phyloP scores from a whole-genome alignment of 257 asterid genomes.

The Solanum lycopersicoides region DNA sequence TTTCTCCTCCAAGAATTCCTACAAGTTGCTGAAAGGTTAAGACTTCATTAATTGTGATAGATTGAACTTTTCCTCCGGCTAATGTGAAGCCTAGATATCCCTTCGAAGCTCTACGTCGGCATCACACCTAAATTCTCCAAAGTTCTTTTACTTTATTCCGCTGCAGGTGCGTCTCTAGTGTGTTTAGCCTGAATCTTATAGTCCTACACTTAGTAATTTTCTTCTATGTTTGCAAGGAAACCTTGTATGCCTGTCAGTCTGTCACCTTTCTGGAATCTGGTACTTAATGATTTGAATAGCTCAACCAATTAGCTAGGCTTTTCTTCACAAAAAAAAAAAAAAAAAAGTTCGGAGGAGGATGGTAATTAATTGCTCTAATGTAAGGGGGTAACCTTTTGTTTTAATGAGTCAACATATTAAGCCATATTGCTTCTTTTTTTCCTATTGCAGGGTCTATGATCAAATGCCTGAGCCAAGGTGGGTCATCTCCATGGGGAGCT shows the following conservation, averaged over 20 bases:
- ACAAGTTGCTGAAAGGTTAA: neutral
- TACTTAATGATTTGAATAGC: neutral
- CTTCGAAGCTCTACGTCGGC: neutral
- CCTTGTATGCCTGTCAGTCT: neutral
- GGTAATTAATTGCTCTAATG: neutral
- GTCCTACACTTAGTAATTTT: neutral
- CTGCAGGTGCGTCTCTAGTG: neutral
- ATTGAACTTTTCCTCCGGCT: neutral
- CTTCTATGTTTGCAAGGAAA: neutral
- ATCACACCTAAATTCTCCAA: neutral
- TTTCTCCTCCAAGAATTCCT: neutral
- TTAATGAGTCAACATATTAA: neutral
- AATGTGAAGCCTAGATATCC: neutral
- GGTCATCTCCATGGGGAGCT: conserved; percentile 99
- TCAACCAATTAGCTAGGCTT: neutral
- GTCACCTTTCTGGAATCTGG: neutral
- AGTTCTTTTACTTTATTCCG: neutral
- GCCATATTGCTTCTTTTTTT: neutral
- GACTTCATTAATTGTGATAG: neutral
- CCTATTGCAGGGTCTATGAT: conserved; percentile 66
- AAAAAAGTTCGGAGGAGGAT: neutral
- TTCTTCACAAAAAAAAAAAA: neutral
- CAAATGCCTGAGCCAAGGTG: conserved; percentile 99
- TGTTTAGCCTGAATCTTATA: neutral
- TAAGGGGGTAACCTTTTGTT: neutral